Base-by-base conservation (phyloP, 129 eudicot genomes). In the Chrysanthemum lavandulifolium region DNA sequence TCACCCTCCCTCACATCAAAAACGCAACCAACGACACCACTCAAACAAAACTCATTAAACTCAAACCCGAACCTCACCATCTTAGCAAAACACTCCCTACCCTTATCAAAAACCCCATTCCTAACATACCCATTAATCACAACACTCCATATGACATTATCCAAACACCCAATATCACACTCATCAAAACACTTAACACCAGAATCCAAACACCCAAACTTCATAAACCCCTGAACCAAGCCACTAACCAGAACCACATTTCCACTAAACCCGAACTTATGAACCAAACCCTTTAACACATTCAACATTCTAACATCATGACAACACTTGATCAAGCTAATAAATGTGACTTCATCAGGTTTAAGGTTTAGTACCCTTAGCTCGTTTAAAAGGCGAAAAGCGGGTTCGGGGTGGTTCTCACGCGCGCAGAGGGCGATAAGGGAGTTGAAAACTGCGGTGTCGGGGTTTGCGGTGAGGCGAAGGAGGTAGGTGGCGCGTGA, bases 51-150 rank as follows among this genome's bases (percentile, higher is more conserved):
- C 78, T 79, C 89, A 60, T 82, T 85, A 58, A 76, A 68, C 11
- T 68, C 84, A 73, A 85, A 63, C 10, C 86, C 82, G 13, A 82
- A 64, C 33, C 61, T 27, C 63, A 65, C 63, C 89, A 82, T 85
- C 13, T 53, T 68, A 74, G 45, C 33, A 65, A 82, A 85, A 14
- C 76, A 25, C 15, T 14, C 68, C 12, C 70, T 82, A 33, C 73
- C 86, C 60, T 74, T 79, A 23, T 51, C 77, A 68, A 82, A 72
- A 0, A 72, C 81, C 61, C 68, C 76, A 72, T 85, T 85, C 69
- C 78, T 33, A 25, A 85, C 82, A 85, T 59, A 85, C 16, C 84
- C 84, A 76, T 76, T 82, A 36, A 85, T 82, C 86, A 85, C 76
- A 0, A 80, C 78, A 66, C 86, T 85, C 82, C 84, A 85, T 72